A percentile compares a stretch with the other conserved stretches of the same genome.
These are phyloP conservation scores for Wickerhamiella allomyrinae DNA, from an alignment of 805 yeast genomes.

Conservation along the genomic window DNA sequence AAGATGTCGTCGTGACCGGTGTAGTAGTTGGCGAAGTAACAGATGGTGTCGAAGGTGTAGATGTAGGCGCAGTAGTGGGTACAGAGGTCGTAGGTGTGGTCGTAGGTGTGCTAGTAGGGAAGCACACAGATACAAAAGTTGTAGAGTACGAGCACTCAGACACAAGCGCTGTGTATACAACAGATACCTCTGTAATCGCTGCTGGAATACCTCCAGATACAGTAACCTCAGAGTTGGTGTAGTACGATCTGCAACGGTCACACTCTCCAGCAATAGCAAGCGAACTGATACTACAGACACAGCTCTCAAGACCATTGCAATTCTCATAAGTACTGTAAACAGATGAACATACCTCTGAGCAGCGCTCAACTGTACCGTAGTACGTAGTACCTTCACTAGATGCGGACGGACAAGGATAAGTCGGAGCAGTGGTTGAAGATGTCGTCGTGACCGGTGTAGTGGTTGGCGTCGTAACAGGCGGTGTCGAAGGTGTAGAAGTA, in stretches of 20 bases:
- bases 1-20: not conserved
- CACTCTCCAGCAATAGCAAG: too few species aligned
- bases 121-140: slow-evolving; percentile 6
- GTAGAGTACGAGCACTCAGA: slow-evolving; percentile 6
- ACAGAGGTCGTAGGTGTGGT: not conserved
- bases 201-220: slow-evolving; percentile 1
- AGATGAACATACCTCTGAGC: too few species aligned
- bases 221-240: slow-evolving; percentile 3
- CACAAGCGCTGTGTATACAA: slow-evolving; percentile 4
- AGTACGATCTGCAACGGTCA: too few species aligned
- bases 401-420: not conserved
- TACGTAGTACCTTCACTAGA: too few species aligned
- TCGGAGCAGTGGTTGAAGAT: not conserved
- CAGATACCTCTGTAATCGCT: slow-evolving; percentile 5
- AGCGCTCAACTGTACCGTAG: too few species aligned
- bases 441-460: not conserved
- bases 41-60: not conserved
- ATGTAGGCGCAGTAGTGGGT: not conserved
- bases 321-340: too few species aligned
- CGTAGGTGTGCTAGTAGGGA: too few species aligned
- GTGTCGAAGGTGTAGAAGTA: not conserved
- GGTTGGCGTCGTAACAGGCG: not conserved
- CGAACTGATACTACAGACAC: too few species aligned
- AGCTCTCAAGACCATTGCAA: too few species aligned
- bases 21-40: not conserved